These are phyloP conservation scores for Scutellaria galericulata DNA, from an alignment of 257 asterid species.

Conservation along the genomic window DNA sequence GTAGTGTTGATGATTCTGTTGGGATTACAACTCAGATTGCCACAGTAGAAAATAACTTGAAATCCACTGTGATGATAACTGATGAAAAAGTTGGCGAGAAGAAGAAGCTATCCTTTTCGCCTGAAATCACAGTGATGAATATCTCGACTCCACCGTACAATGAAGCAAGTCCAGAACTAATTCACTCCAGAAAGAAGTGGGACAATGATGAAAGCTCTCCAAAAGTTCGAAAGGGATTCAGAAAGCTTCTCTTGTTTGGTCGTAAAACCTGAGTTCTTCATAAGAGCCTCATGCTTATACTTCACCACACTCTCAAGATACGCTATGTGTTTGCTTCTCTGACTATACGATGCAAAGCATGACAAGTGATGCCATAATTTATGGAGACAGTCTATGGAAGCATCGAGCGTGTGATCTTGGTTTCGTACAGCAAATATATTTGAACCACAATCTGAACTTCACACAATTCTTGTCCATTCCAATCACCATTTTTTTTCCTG, in stretches of 20 bases:
- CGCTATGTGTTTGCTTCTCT: slow-evolving; percentile 11
- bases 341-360: neutral
- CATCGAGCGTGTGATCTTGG: slow-evolving; percentile 24
- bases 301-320: slow-evolving; percentile 19
- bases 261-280: slow-evolving; percentile 51
- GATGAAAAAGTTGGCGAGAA: slow-evolving; percentile 35
- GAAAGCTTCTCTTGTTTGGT: slow-evolving; percentile 75
- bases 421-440: slow-evolving; percentile 2
- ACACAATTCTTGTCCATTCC: neutral
- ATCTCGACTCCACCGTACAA: slow-evolving; percentile 57
- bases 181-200: slow-evolving; percentile 71
- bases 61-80: slow-evolving; percentile 27
- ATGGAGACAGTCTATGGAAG: slow-evolving; percentile 3
- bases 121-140: slow-evolving; percentile 44
- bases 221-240: slow-evolving; percentile 67
- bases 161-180: slow-evolving; percentile 47
- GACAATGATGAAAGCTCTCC: slow-evolving; percentile 60
- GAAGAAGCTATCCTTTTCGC: slow-evolving; percentile 42
- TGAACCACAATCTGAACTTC: slow-evolving; percentile 13
- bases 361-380: slow-evolving; percentile 25
- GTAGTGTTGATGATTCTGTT: slow-evolving; percentile 25
- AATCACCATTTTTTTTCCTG: neutral
- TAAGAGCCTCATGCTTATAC: neutral
- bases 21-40: slow-evolving; percentile 30
- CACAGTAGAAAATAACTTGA: slow-evolving; percentile 24